These are phyloP conservation scores for Podospora tetraspora DNA, from an alignment of 495 filamentous ascomycete species.

Conservation along the genomic window DNA sequence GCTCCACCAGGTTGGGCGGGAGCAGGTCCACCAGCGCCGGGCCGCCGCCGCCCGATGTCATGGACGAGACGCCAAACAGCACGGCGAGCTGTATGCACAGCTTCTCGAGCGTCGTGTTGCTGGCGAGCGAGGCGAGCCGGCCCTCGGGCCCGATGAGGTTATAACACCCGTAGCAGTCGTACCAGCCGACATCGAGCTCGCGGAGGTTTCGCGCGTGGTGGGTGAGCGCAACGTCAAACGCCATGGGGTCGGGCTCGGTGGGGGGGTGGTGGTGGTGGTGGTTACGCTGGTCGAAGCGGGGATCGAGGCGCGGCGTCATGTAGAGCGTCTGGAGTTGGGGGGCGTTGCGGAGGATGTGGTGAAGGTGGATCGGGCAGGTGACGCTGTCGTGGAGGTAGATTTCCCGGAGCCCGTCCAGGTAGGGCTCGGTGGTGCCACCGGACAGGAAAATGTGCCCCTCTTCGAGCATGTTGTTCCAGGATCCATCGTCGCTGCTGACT, in stretches of 20 bases:
- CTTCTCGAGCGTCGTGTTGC: constrained; percentile 17
- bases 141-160: constrained; percentile 25
- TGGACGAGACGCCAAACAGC: constrained; percentile 20
- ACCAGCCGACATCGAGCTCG: constrained; percentile 29
- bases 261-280: background rate
- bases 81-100: constrained; percentile 27
- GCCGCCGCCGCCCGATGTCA: background rate
- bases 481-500: constrained; percentile 28
- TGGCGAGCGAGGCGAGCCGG: constrained; percentile 23
- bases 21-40: constrained; percentile 24
- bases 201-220: constrained; percentile 23
- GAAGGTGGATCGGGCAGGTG: constrained; percentile 23
- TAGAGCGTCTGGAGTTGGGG: constrained; percentile 30
- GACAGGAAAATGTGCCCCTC: background rate
- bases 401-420: constrained; percentile 17
- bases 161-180: constrained; percentile 17
- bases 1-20: constrained; percentile 29
- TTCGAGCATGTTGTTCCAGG: constrained; percentile 13
- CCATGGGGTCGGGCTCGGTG: constrained; percentile 16
- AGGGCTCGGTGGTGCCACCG: background rate
- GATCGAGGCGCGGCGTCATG: constrained; percentile 21
- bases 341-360: constrained; percentile 25
- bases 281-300: constrained; percentile 5
- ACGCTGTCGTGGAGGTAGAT: constrained; percentile 30
- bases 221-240: constrained; percentile 24